These are phyloP conservation scores for Laburnicola sp. DNA, from an alignment of 2,329 filamentous ascomycete genomes.

Conservation along the genomic window DNA sequence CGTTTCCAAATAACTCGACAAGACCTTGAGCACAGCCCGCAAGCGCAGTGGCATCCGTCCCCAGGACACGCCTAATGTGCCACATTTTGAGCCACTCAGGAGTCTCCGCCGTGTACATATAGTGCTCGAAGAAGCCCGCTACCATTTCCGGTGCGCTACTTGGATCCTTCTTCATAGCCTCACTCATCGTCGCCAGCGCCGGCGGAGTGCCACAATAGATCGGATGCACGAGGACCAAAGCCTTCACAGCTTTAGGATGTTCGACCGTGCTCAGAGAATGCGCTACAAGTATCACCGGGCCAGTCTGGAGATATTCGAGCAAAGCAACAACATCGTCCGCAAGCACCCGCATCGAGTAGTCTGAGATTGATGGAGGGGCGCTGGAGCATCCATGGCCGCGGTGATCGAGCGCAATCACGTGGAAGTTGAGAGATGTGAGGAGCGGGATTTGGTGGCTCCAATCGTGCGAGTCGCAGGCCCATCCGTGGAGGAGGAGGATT, in stretches of 20 bases:
- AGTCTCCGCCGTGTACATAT: slow-evolving; percentile 16
- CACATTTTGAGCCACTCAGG: slow-evolving; percentile 18
- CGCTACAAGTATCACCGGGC: slow-evolving; percentile 11
- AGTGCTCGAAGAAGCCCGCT: slow-evolving; percentile 8
- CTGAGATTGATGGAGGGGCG: slow-evolving; percentile 1
- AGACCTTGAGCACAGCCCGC: slow-evolving; percentile 13
- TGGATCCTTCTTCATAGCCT: slow-evolving; percentile 6
- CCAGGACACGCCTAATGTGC: slow-evolving; percentile 13
- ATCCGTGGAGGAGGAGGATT: slow-evolving; percentile 76
- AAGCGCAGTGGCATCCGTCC: slow-evolving; percentile 9
- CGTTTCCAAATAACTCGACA: slow-evolving; percentile 11
- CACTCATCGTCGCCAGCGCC: slow-evolving; percentile 9
- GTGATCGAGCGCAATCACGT: slow-evolving; percentile 23
- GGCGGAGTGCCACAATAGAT: slow-evolving; percentile 18
- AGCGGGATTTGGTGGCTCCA: slow-evolving; percentile 25
- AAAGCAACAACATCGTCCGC: slow-evolving; percentile 19
- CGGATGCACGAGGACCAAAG: slow-evolving; percentile 21
- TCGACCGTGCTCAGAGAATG: slow-evolving; percentile 20
- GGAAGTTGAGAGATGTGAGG: slow-evolving; percentile 15
- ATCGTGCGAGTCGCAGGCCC: slow-evolving; percentile 43
- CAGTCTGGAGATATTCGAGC: slow-evolving; percentile 10
- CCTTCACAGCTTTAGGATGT: slow-evolving; percentile 14
- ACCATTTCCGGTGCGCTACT: neutral
- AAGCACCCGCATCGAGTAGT: slow-evolving; percentile 13
- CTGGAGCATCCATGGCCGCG: slow-evolving; percentile 26